Percentiles rank a stretch among this genome's conserved stretches.
phyloP scores from a whole-genome alignment of 1,284 basidiomycete genomes.

The Tausonia pullulans region DNA sequence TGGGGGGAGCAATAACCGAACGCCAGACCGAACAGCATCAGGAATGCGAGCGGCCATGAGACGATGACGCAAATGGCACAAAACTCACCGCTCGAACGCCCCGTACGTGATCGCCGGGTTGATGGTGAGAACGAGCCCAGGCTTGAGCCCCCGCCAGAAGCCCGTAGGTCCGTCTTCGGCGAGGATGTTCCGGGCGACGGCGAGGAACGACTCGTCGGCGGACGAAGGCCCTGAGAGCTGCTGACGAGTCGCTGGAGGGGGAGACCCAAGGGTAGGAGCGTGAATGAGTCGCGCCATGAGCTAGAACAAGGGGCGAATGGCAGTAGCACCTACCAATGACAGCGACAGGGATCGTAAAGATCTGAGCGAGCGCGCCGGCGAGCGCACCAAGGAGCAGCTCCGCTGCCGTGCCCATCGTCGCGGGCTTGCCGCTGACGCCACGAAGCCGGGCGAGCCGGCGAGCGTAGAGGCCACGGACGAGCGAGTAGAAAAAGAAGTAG shows the following conservation, averaged over 20 bases:
- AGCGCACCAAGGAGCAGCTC: constrained; percentile 82
- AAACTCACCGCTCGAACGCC: constrained; percentile 59
- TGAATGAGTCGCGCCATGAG: no score
- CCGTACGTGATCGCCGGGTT: constrained; percentile 99
- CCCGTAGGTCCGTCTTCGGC: constrained; percentile 84
- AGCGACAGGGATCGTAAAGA: constrained; percentile 96
- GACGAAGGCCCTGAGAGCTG: constrained; percentile 53
- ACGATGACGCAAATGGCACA: neutral
- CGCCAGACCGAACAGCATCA: neutral
- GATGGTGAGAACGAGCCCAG: constrained; percentile 81
- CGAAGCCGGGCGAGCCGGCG: constrained; percentile 40
- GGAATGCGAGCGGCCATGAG: neutral
- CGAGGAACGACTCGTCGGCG: constrained; percentile 43
- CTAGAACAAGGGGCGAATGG: neutral
- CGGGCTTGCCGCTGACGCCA: constrained; percentile 41
- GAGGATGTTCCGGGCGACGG: constrained; percentile 75
- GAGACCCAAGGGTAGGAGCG: neutral
- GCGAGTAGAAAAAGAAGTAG: constrained; percentile 98
- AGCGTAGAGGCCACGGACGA: constrained; percentile 72
- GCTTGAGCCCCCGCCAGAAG: constrained; percentile 88
- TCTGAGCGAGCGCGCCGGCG: constrained; percentile 88
- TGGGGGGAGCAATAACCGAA: neutral
- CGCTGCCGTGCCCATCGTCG: constrained; percentile 57
- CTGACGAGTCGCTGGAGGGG: constrained; percentile 61
- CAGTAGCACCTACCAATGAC: constrained; percentile 52